Base-by-base conservation (phyloP, 2,329 filamentous ascomycete genomes). In the Fusarium floridanum region DNA sequence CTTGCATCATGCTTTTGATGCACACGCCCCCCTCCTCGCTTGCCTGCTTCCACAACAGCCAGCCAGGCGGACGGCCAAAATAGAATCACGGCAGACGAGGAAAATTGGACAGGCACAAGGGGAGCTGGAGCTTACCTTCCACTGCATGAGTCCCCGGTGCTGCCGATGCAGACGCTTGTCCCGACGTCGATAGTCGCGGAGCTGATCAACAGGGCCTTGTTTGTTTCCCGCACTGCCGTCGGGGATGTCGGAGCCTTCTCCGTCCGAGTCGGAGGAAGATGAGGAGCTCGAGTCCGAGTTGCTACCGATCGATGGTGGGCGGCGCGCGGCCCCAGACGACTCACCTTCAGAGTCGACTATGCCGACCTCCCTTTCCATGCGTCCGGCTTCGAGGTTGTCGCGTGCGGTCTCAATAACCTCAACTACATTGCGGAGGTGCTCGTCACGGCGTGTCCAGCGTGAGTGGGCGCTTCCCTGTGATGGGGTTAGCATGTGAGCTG, bases 121-220 rank as follows among this genome's bases (percentile, higher is more conserved):
- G 43, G 34, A 16, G 20, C n/a, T 22, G 48, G 36, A 61, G 64
- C 81, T 76, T 75, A 83, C 82, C 80, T 84, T 84, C 90, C 92
- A 95, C 82, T 95, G 93, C 93, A 95, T 95, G 45, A 93, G 79
- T 0, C 93, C 93, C 24, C 91, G 84, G 77, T 95, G 91, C 78
- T 89, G 88, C 59, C 91, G 84, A 80, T 94, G 91, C 72, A 93
- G 82, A 70, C 89, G 86, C 81, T 88, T 89, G 72, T 87, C 84
- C 74, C 91, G 85, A 67, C 86, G 85, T 78, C 88, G 90, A 79
- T 91, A 93, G 69, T 93, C 91, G 66, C 86, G 88, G 55, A 91
- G 68, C 78, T 89, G 85, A 50, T 88, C 87, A 11, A 84, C 67
- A 85, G 82, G 41, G 84, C 79, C 43, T 86, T 90, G 71, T 86